A percentile compares a stretch with the other conserved stretches of the same genome.
Conservation (phyloP, 140 eudicot genomes). For the Ambrosia hybrid region DNA sequence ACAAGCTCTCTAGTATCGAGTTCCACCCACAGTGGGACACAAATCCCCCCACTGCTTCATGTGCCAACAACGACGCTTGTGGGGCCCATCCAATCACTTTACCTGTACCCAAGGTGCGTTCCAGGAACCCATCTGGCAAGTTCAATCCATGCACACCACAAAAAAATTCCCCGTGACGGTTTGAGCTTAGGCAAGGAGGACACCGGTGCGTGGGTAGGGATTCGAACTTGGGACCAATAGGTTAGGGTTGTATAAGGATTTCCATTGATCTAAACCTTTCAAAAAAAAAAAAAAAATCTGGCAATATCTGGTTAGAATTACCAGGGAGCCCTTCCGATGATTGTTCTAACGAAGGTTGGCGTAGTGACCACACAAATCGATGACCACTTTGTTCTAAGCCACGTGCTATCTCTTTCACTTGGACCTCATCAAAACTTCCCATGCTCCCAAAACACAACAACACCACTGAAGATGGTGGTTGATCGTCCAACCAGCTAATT, state of each 20-base stretch:
- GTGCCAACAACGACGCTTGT: constrained; percentile 49
- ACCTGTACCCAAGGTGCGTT: constrained; percentile 39
- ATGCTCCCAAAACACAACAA: constrained; percentile 51
- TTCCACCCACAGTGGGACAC: constrained; percentile 79
- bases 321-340: not conserved
- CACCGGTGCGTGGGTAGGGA: too few species aligned
- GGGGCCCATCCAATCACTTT: constrained; percentile 71
- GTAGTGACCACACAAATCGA: constrained; percentile 51
- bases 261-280: too few species aligned
- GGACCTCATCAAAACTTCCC: constrained; percentile 34
- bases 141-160: too few species aligned
- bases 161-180: too few species aligned
- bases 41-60: constrained; percentile 57
- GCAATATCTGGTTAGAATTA: too few species aligned
- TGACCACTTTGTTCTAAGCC: constrained; percentile 42
- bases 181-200: too few species aligned
- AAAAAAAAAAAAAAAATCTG: too few species aligned
- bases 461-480: constrained; percentile 48
- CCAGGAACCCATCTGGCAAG: constrained; percentile 59
- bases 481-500: constrained; percentile 31
- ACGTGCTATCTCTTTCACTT: constrained; percentile 44
- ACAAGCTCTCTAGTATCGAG: constrained; percentile 59
- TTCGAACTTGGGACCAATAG: too few species aligned
- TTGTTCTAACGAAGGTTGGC: constrained; percentile 27
- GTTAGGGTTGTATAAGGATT: too few species aligned